Conservation (phyloP, 495 filamentous ascomycete species). For the Trichoderma reesei region DNA sequence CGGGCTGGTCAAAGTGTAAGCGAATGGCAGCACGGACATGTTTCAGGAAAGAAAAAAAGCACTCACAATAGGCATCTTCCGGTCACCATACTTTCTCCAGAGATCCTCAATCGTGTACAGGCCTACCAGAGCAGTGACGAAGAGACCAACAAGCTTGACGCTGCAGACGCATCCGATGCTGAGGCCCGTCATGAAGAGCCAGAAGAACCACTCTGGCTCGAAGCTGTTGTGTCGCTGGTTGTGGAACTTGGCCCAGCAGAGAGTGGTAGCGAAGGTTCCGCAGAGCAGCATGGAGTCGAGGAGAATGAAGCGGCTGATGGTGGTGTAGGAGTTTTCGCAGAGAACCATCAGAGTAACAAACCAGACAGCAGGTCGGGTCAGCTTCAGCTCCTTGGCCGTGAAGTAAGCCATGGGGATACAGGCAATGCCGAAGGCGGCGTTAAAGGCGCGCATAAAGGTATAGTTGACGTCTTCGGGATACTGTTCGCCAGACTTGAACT, state of each 20-base stretch:
- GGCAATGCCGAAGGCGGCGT: conserved; percentile 83
- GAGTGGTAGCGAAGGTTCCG: conserved; percentile 91
- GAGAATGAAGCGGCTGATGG: conserved; percentile 94
- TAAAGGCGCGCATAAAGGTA: conserved; percentile 97
- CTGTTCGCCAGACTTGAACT: conserved; percentile 96
- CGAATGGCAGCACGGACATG: background rate
- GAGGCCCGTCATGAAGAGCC: conserved; percentile 83
- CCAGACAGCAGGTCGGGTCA: conserved; percentile 82
- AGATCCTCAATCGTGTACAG: conserved; percentile 94
- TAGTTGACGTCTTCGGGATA: conserved; percentile 94
- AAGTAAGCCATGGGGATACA: conserved; percentile 93
- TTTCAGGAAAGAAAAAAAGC: conserved; percentile 6
- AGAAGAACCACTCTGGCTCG: conserved; percentile 78
- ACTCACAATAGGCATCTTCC: conserved; percentile 74
- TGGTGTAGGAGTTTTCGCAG: conserved; percentile 97
- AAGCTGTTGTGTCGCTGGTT: conserved; percentile 74
- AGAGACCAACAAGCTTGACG: conserved; percentile 95
- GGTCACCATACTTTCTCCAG: conserved; percentile 96
- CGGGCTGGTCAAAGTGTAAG: conserved; percentile 33
- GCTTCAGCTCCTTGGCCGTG: conserved; percentile 81
- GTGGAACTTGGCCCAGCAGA: conserved; percentile 97
- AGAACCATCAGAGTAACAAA: conserved; percentile 92
- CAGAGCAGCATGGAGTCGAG: conserved; percentile 97
- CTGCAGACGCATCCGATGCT: conserved; percentile 97
- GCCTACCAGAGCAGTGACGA: conserved; percentile 88